Base-by-base conservation (phyloP, 306 rosid species). In the Carpinus viminea region DNA sequence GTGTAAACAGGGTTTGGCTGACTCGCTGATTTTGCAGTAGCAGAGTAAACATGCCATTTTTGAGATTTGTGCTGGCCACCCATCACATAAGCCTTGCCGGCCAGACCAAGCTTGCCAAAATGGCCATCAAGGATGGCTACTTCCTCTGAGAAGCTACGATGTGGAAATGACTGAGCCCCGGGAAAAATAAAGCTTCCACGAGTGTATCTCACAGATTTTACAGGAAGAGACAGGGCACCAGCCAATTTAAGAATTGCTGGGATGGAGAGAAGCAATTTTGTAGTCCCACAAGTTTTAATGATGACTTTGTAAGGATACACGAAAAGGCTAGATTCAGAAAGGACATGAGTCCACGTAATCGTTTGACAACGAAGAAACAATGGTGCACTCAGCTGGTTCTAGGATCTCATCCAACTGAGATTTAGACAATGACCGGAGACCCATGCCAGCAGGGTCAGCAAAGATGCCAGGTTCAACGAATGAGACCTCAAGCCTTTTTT, bases 271-370 rank as follows among this genome's bases (percentile, higher is more conserved):
- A 95, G 99, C 89, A 95, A 73, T 68, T 95, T 95, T 0, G 99
- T 95, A 3, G 99, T 93, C 59, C 99, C 99, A 2, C 99, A 95
- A 13, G 99, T 95, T 82, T 95, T 95, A 84, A 95, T 95, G 36
- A 95, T 90, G 50, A 95, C 34, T 69, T 95, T 90, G 72, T 90
- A 90, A 2, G 98, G 90, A 64, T 89, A 91, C 65, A 94, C 88
- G 68, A 94, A 94, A 20, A 94, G 82, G 90, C 99, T 95, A 12
- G 99, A 95, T 78, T 95, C 99, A 0, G 99, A 95, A 13, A 95
- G 99, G 73, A 95, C 98, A 55, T 95, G 99, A 95, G 82, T 95
- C 99, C 50, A 95, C 80, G 72, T 83, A 17, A 47, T 87, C 98
- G 24, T 95, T 95, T 2, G 92, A 95, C 68, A 91, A 79, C 17